Evolutionary conservation across 179 eudicot species (phyloP).

Genomic region (Silene coronaria): DNA sequence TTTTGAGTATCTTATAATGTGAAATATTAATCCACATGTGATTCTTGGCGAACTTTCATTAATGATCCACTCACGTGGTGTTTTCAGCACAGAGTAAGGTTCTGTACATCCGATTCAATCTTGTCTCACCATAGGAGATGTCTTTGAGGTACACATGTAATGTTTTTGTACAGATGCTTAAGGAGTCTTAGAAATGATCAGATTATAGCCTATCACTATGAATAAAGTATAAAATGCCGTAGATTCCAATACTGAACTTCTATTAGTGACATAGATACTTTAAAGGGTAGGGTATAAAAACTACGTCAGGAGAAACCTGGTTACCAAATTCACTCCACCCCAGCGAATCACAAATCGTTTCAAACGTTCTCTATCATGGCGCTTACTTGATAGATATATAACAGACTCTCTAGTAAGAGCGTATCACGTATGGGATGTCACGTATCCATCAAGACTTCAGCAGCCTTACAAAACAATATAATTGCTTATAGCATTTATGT

Average conservation of each 20-base stretch:
- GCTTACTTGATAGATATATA: background rate
- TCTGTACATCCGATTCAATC: background rate
- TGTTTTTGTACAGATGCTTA: background rate
- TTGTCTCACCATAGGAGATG: background rate
- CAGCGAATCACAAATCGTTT: background rate
- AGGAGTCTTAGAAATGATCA: background rate
- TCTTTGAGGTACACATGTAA: background rate
- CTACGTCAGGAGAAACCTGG: too few relatives aligned
- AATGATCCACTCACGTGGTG: background rate
- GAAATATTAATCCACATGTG: background rate
- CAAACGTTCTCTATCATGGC: background rate
- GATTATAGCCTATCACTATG: too few relatives aligned
- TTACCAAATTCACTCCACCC: too few relatives aligned
- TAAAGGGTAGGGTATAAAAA: too few relatives aligned
- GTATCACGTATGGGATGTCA: background rate
- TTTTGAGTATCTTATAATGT: background rate
- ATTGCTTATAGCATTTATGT: too few relatives aligned
- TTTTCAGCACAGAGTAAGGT: background rate
- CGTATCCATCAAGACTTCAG: background rate
- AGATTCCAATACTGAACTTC: background rate
- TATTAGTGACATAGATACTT: background rate
- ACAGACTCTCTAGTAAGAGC: background rate
- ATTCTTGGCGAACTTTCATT: background rate
- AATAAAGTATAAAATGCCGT: too few relatives aligned
- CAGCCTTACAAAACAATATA: background rate